These are phyloP conservation scores for Dioszegia hungarica DNA, from an alignment of 768 basidiomycete genomes.

Conservation along the genomic window DNA sequence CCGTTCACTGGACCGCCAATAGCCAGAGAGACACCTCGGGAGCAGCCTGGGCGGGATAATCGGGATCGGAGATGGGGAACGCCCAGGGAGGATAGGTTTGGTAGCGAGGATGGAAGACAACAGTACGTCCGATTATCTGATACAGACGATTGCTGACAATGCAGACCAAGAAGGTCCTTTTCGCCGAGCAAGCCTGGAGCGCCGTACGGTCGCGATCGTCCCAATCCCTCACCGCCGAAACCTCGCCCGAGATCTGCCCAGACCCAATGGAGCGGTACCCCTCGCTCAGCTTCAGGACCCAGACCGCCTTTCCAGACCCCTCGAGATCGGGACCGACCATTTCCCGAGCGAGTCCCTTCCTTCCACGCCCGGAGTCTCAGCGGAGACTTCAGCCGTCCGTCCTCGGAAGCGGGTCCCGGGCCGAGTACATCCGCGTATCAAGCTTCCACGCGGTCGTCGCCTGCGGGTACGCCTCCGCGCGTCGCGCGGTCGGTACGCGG, in stretches of 20 bases:
- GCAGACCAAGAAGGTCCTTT: background rate
- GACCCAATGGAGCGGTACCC: background rate
- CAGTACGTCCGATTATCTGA: background rate
- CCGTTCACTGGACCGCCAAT: background rate
- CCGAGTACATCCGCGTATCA: constrained; percentile 4
- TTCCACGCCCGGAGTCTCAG: constrained; percentile 1
- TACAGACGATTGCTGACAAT: background rate
- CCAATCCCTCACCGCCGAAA: constrained; percentile 9
- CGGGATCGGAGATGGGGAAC: constrained; percentile 8
- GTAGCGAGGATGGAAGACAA: background rate
- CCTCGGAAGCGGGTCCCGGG: constrained; percentile 3
- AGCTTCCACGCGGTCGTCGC: constrained; percentile 8
- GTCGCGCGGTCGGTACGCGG: constrained; percentile 20
- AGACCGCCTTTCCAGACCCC: background rate
- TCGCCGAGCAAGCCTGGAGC: background rate
- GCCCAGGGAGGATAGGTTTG: constrained; percentile 13
- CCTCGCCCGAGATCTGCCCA: background rate
- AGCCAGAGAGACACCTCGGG: background rate
- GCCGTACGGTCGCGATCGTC: background rate
- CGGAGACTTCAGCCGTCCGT: background rate
- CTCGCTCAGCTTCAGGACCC: background rate
- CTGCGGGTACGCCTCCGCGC: constrained; percentile 4
- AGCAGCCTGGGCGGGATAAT: background rate
- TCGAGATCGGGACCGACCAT: background rate
- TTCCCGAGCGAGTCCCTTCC: too few species aligned